Conservation (phyloP, 2,329 filamentous ascomycete species). For the Neoscytalidium dimidiatum region DNA sequence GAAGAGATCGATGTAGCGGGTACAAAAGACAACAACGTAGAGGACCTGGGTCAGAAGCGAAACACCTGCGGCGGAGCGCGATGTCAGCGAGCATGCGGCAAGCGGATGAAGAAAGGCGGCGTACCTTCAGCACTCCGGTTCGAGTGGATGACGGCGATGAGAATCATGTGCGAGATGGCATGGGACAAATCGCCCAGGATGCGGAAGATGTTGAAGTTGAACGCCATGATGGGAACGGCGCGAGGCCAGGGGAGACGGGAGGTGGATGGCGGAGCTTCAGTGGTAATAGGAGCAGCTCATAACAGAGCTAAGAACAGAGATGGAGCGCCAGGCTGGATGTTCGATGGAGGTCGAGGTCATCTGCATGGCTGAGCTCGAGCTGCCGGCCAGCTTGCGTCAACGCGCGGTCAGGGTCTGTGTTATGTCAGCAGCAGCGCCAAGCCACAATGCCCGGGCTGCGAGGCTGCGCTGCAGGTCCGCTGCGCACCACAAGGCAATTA, state of each 20-base stretch:
- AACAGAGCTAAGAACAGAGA: not conserved
- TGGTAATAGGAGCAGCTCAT: slow-evolving; percentile 3
- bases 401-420: slow-evolving; percentile 1
- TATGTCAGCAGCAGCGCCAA: slow-evolving; percentile 10
- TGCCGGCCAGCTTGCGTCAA: slow-evolving; percentile 15
- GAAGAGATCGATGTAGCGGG: slow-evolving; percentile 86
- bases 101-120: not conserved
- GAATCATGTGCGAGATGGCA: slow-evolving; percentile 81
- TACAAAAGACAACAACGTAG: slow-evolving; percentile 82
- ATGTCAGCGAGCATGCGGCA: not conserved
- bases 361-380: slow-evolving; percentile 2
- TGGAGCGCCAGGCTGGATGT: not conserved
- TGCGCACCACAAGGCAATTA: not conserved
- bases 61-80: slow-evolving; percentile 58
- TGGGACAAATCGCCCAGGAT: slow-evolving; percentile 84
- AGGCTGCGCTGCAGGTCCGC: not conserved
- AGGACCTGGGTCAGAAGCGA: slow-evolving; percentile 89
- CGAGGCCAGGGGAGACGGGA: not conserved
- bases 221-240: slow-evolving; percentile 26
- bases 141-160: slow-evolving; percentile 86
- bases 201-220: slow-evolving; percentile 61
- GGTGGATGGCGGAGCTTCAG: slow-evolving; percentile 10
- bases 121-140: slow-evolving; percentile 83
- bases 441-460: not conserved
- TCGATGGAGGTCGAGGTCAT: not conserved